A percentile compares a stretch with the other conserved stretches of the same genome.
Conservation (phyloP, 768 basidiomycete species). For the Trametes sanguinea region DNA sequence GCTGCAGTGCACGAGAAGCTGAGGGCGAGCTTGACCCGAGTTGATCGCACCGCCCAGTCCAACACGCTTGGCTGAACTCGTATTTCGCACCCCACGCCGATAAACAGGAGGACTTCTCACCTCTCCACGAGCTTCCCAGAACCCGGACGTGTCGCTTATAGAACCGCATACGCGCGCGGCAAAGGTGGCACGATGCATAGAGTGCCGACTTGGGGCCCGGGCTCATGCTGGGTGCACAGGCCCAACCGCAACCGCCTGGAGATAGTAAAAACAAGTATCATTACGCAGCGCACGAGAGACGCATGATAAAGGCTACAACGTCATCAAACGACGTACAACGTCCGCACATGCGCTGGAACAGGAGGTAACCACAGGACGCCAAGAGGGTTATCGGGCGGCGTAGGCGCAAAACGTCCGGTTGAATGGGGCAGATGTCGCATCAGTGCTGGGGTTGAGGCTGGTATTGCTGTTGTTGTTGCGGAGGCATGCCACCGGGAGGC, state of each 20-base stretch:
- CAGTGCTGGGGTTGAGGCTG: constrained; percentile 18
- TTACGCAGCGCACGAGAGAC: constrained; percentile 4
- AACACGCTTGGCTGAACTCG: too few species aligned
- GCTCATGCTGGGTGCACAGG: background rate
- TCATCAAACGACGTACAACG: constrained; percentile 20
- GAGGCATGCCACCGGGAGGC: constrained; percentile 16
- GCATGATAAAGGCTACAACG: constrained; percentile 4
- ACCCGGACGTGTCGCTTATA: background rate
- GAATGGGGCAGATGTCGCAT: background rate
- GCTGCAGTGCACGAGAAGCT: too few species aligned
- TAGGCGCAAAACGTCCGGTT: background rate
- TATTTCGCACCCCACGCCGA: too few species aligned
- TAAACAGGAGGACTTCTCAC: background rate
- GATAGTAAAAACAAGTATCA: background rate
- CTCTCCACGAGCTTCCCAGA: background rate
- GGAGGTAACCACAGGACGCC: background rate
- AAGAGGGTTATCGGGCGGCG: background rate
- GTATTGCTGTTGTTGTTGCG: constrained; percentile 10
- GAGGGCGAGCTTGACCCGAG: background rate
- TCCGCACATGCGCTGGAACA: constrained; percentile 6
- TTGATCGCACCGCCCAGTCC: background rate
- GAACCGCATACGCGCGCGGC: background rate
- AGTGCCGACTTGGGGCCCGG: background rate
- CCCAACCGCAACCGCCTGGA: background rate
- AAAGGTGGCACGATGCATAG: background rate